Evolutionary conservation across 2,329 filamentous ascomycete species (phyloP).

Genomic region (Penicillium sp.): DNA sequence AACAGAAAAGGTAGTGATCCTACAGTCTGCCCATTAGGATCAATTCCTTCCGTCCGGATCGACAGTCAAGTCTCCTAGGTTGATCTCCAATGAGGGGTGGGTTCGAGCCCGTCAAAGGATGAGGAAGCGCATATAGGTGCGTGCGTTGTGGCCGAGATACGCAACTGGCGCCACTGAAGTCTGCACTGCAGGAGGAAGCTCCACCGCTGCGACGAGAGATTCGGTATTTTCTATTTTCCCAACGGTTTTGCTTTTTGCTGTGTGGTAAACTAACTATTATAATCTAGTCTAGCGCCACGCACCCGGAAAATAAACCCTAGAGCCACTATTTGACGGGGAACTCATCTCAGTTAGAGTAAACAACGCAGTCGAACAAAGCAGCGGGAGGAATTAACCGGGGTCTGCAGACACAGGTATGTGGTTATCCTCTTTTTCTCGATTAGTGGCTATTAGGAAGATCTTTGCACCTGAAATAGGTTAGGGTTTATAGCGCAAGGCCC

Average conservation of each 20-base stretch:
- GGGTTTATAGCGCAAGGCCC: background rate
- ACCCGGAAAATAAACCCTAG: slow-evolving; percentile 5
- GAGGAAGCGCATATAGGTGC: background rate
- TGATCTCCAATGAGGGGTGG: slow-evolving; percentile 1
- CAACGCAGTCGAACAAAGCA: background rate
- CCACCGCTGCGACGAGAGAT: background rate
- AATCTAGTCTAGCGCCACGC: slow-evolving; percentile 7
- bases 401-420: background rate
- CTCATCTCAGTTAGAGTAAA: background rate
- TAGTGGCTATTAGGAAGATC: too few relatives aligned
- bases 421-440: background rate
- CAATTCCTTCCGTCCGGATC: slow-evolving; percentile 24
- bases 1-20: background rate
- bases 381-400: background rate
- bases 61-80: slow-evolving; percentile 13
- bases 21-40: slow-evolving; percentile 20
- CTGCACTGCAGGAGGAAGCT: slow-evolving; percentile 1
- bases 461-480: too few relatives aligned
- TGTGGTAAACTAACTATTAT: slow-evolving; percentile 3
- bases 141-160: background rate
- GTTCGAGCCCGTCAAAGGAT: background rate
- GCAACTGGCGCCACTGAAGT: background rate
- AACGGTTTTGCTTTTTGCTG: slow-evolving; percentile 1
- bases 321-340: background rate
- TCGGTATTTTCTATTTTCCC: background rate